Conservation (phyloP, 345 rosid genomes). For the Sisymbrium irio region DNA sequence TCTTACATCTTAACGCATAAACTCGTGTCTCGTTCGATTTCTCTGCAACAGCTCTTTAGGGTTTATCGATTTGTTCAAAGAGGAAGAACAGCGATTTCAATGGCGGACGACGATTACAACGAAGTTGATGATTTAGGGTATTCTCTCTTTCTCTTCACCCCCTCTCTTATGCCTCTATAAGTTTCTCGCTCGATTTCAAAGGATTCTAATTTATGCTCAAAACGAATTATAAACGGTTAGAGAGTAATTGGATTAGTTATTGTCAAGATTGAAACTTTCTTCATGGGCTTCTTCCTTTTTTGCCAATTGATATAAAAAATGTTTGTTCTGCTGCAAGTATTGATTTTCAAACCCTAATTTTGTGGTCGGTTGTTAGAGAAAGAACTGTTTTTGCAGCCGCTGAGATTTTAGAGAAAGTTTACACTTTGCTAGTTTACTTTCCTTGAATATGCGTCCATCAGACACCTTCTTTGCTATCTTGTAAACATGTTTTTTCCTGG, state of each 20-base stretch:
- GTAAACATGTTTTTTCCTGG: neutral
- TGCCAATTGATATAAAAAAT: neutral
- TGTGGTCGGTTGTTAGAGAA: neutral
- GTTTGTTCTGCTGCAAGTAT: neutral
- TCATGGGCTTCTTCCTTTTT: neutral
- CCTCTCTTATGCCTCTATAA: neutral
- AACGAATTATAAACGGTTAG: neutral
- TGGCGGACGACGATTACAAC: slow-evolving; percentile 81
- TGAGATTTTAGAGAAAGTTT: neutral
- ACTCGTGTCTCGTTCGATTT: neutral
- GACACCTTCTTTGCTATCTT: neutral
- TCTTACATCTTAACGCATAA: neutral
- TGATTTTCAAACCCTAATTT: slow-evolving; percentile 6
- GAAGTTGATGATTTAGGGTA: slow-evolving; percentile 74
- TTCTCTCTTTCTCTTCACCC: neutral
- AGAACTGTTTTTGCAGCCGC: neutral
- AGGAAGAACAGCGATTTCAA: slow-evolving; percentile 22
- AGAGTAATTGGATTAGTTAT: neutral
- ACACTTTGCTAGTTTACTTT: too few relatives aligned
- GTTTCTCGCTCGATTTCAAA: slow-evolving; percentile 3
- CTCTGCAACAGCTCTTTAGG: slow-evolving; percentile 6
- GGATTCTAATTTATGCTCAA: neutral
- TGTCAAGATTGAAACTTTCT: neutral
- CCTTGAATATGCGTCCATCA: neutral
- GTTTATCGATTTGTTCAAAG: neutral